Evolutionary conservation across 768 basidiomycete species (phyloP), one percentile per base, ranked within the genome.

Genomic region (Pulveroboletus sp.): DNA sequence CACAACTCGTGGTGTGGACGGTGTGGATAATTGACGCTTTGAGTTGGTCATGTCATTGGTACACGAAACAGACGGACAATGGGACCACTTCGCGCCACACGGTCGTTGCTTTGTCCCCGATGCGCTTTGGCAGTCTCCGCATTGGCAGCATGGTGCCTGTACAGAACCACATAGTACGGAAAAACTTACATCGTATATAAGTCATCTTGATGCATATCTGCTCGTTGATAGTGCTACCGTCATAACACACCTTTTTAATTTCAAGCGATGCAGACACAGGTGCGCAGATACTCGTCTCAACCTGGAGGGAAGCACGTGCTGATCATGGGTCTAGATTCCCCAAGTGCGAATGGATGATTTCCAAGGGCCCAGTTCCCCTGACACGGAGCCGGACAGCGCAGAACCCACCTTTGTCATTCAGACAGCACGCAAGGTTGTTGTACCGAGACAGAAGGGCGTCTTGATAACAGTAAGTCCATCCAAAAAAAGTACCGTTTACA

Each of bases 201-300:
- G 40, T 37, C 43, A n/a, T 35, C 16, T 38, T 43, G 47, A 50
- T 55, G 49, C 45, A n/a, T 39, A 47, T 56, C 50, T 43, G 31
- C 32, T 42, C 57, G 40, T 45, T 41, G 54, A 49, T 50, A 50
- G 29, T 27, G 36, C 52, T 47, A 52, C 51, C 46, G 27, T 56
- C 57, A 48, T 42, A 54, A 56, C 65, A 50, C 53, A 50, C 60
- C 57, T 55, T 57, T 60, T 67, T 60, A 42, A 60, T 63, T 40
- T 51, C 29, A 35, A 32, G 29, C 33, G 53, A 57, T 63, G 61
- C 53, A 50, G 39, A 43, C 38, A 42, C 59, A 52, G 52, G 64
- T 56, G 49, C 45, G 51, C 29, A 43, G 42, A 51, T 40, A 33
- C 36, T 40, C 53, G 39, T 52, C 55, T 50, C 47, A 32, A 19